These are phyloP conservation scores for Tilletia setariae DNA, from an alignment of 1,284 basidiomycete species.

Conservation along the genomic window DNA sequence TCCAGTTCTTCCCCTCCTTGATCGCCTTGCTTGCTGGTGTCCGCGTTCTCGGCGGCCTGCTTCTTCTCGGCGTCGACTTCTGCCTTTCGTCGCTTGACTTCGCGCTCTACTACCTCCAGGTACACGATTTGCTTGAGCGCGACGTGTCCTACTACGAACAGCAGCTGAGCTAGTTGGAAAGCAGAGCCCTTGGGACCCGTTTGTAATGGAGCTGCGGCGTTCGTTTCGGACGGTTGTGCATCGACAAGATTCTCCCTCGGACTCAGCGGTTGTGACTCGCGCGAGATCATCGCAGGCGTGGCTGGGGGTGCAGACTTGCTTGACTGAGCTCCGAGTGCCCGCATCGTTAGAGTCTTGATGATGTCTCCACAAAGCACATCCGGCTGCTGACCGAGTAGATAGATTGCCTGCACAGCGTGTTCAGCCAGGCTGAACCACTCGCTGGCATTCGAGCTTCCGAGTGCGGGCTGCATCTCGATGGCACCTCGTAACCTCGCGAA, in stretches of 20 bases:
- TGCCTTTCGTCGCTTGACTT: slow-evolving; percentile 93
- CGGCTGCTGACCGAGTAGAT: slow-evolving; percentile 88
- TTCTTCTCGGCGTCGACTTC: slow-evolving; percentile 62
- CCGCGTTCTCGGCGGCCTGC: slow-evolving; percentile 54
- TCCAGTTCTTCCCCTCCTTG: slow-evolving; percentile 66
- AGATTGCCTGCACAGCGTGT: slow-evolving; percentile 93
- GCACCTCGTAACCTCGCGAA: slow-evolving; percentile 78
- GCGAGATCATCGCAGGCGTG: neutral
- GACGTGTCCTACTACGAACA: slow-evolving; percentile 92
- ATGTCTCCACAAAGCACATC: slow-evolving; percentile 78
- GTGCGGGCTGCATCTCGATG: slow-evolving; percentile 56
- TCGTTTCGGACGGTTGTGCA: neutral
- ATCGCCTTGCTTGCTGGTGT: slow-evolving; percentile 53
- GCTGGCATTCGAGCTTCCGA: slow-evolving; percentile 23
- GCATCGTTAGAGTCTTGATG: slow-evolving; percentile 73
- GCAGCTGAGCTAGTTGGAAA: slow-evolving; percentile 81
- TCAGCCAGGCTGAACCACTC: slow-evolving; percentile 83
- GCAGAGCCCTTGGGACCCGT: slow-evolving; percentile 53
- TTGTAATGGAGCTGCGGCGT: neutral
- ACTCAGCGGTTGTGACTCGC: neutral
- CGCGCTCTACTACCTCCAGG: slow-evolving; percentile 91
- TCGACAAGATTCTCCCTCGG: neutral
- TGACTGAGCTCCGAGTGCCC: slow-evolving; percentile 63
- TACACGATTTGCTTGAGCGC: slow-evolving; percentile 97
- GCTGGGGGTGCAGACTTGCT: slow-evolving; percentile 22